phyloP scores from a whole-genome alignment of 345 rosid genomes.

The Gossypioides kirkii region DNA sequence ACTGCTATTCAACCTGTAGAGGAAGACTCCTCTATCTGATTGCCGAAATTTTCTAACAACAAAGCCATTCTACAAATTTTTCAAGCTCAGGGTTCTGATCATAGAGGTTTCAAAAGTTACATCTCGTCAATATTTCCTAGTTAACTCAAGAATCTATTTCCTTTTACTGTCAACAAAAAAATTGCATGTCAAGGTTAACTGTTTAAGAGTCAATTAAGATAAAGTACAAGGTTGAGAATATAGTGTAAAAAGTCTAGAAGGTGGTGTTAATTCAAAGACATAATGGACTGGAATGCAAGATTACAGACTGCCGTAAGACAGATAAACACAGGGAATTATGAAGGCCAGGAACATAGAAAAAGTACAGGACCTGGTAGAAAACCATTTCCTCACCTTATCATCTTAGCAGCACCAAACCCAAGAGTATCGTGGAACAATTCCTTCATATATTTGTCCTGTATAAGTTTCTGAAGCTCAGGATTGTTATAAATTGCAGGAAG shows the following conservation, averaged over 20 bases:
- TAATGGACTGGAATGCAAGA: neutral
- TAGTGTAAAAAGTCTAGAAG: neutral
- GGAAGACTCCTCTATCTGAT: neutral
- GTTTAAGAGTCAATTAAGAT: neutral
- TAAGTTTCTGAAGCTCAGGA: slow-evolving; percentile 54
- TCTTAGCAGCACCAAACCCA: slow-evolving; percentile 95
- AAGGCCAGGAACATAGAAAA: neutral
- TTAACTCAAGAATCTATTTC: neutral
- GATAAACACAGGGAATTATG: neutral
- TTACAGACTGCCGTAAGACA: neutral
- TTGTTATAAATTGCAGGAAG: slow-evolving; percentile 71
- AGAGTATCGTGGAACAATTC: slow-evolving; percentile 78
- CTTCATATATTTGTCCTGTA: slow-evolving; percentile 53
- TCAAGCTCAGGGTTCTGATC: neutral
- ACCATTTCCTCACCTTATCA: slow-evolving; percentile 59
- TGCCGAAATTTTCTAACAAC: neutral
- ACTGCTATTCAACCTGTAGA: neutral
- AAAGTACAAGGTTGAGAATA: neutral
- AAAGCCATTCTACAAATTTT: neutral
- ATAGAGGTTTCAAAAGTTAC: neutral
- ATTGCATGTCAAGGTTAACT: neutral
- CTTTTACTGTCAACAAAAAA: neutral
- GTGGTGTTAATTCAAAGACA: neutral
- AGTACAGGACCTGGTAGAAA: neutral
- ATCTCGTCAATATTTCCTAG: neutral